Percentiles rank a stretch among this genome's conserved stretches.
phyloP scores from a whole-genome alignment of 192 early-diverging fungal genomes.

The Entomortierella beljakovae region DNA sequence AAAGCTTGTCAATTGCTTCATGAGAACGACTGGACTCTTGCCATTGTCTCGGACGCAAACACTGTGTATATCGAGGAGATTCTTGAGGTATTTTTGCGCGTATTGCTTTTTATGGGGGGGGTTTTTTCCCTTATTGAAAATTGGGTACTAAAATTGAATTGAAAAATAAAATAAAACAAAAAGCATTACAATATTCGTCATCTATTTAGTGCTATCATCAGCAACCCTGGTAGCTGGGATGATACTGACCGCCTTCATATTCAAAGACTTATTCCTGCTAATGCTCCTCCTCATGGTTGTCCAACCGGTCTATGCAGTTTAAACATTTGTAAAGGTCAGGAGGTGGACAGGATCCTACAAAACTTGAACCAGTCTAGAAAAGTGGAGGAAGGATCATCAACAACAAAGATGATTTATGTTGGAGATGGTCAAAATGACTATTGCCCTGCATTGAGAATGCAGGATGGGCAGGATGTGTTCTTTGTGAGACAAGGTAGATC shows the following conservation, averaged over 20 bases:
- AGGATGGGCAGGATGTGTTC: constrained; percentile 14
- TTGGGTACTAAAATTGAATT: no score
- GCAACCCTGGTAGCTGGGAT: constrained; percentile 43
- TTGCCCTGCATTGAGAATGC: constrained; percentile 45
- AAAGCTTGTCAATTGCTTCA: constrained; percentile 27
- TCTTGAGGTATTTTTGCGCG: constrained; percentile 2
- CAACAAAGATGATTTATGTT: constrained; percentile 34
- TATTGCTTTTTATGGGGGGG: not conserved
- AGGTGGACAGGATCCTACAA: constrained; percentile 29
- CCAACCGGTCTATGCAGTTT: constrained; percentile 59
- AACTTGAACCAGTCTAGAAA: not conserved
- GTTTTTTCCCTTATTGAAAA: constrained; percentile 4
- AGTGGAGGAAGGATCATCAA: not conserved
- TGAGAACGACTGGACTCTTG: constrained; percentile 22
- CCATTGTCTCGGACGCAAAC: constrained; percentile 47
- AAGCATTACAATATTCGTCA: constrained; percentile 40
- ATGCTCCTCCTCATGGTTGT: constrained; percentile 62
- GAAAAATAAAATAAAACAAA: no score
- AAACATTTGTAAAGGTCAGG: constrained; percentile 75
- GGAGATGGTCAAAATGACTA: constrained; percentile 53
- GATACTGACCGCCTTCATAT: constrained; percentile 33
- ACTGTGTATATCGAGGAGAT: constrained; percentile 45
- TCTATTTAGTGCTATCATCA: constrained; percentile 36
- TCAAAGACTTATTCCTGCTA: constrained; percentile 35
- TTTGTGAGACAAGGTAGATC: constrained; percentile 32